These are phyloP conservation scores for Cercospora canescens DNA, from an alignment of 2,329 filamentous ascomycete genomes.

Conservation along the genomic window DNA sequence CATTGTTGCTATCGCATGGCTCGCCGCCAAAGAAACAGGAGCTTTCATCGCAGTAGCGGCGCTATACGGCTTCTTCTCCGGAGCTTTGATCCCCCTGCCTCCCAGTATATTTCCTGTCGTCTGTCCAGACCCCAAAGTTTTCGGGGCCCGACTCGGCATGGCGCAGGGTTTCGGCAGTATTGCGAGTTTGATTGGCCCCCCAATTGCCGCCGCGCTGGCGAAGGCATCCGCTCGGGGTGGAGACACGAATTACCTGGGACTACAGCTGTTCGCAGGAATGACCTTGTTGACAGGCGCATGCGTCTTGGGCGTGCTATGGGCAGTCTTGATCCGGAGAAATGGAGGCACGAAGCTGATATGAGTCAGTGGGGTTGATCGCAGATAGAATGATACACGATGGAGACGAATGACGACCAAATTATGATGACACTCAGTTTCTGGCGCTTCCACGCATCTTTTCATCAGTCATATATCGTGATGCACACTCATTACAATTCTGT, in stretches of 20 bases:
- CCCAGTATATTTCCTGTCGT: slow-evolving; percentile 45
- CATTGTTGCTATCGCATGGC: slow-evolving; percentile 58
- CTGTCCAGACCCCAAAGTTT: slow-evolving; percentile 48
- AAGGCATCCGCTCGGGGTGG: slow-evolving; percentile 18
- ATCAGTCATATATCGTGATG: background rate
- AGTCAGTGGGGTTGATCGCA: background rate
- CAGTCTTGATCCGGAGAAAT: slow-evolving; percentile 28
- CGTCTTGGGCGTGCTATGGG: slow-evolving; percentile 29
- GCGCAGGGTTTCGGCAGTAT: slow-evolving; percentile 47
- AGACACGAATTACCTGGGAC: slow-evolving; percentile 27
- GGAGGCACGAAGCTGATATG: slow-evolving; percentile 24
- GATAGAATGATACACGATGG: background rate
- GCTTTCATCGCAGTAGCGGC: slow-evolving; percentile 46
- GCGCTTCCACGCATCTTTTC: background rate
- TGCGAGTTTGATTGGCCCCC: slow-evolving; percentile 46
- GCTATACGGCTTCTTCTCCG: slow-evolving; percentile 47
- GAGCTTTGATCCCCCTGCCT: slow-evolving; percentile 49
- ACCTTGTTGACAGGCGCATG: slow-evolving; percentile 31
- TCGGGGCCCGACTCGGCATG: slow-evolving; percentile 50
- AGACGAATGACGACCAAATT: background rate
- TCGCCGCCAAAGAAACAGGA: slow-evolving; percentile 44
- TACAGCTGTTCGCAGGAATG: slow-evolving; percentile 34
- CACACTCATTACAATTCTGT: background rate
- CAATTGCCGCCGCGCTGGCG: slow-evolving; percentile 47
- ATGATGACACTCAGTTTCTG: background rate